Percentiles rank a stretch among this genome's conserved stretches.
Conservation (phyloP, 2,329 filamentous ascomycete genomes). For the Claviceps sp. region DNA sequence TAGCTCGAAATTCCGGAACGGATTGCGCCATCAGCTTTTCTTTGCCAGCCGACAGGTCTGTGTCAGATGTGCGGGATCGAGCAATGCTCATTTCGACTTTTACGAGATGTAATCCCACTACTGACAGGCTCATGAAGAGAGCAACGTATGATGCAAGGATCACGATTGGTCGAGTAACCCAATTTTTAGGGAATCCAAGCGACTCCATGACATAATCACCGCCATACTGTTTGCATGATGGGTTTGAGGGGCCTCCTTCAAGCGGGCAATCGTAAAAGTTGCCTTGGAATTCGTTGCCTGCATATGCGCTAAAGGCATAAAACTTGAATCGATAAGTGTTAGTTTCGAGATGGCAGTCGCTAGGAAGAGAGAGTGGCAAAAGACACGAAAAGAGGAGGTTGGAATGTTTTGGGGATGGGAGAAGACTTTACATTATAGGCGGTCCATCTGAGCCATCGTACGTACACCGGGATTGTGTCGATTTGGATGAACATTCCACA, state of each 20-base stretch:
- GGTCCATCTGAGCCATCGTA: constrained; percentile 64
- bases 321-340: constrained; percentile 28
- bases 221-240: constrained; percentile 53
- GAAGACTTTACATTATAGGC: constrained; percentile 8
- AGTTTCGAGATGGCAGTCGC: constrained; percentile 5
- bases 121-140: constrained; percentile 48
- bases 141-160: constrained; percentile 47
- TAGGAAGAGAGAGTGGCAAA: too few relatives aligned
- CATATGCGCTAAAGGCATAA: constrained; percentile 59
- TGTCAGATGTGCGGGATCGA: constrained; percentile 42
- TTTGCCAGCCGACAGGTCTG: constrained; percentile 55
- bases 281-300: constrained; percentile 58
- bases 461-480: constrained; percentile 60
- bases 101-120: constrained; percentile 47
- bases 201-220: constrained; percentile 56
- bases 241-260: constrained; percentile 46
- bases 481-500: constrained; percentile 67
- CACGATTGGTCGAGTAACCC: constrained; percentile 54
- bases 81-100: constrained; percentile 58
- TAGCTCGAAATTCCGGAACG: constrained; percentile 38
- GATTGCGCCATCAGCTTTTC: constrained; percentile 49
- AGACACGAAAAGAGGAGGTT: background rate
- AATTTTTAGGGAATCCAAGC: constrained; percentile 53
- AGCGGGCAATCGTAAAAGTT: constrained; percentile 62
- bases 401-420: background rate